Evolutionary conservation across 192 early-diverging fungal genomes (phyloP).

Genomic region (Backusella sp.): DNA sequence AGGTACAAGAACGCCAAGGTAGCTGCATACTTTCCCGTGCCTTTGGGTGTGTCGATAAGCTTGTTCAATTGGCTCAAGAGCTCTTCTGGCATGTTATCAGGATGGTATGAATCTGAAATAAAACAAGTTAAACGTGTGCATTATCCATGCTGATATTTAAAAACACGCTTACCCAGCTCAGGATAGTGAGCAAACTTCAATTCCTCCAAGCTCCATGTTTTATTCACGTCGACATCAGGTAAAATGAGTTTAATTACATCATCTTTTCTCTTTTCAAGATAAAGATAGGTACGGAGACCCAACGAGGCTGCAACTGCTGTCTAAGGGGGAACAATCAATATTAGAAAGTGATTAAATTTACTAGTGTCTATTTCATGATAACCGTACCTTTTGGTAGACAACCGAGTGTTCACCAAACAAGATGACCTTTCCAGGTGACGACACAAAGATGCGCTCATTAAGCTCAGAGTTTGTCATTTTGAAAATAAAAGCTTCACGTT

Average conservation of each 20-base stretch:
- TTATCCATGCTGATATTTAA: no score
- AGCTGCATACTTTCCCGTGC: slow-evolving; percentile 45
- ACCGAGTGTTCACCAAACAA: slow-evolving; percentile 98
- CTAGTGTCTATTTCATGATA: neutral
- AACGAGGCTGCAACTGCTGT: slow-evolving; percentile 81
- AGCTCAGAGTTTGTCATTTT: neutral
- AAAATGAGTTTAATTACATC: slow-evolving; percentile 47
- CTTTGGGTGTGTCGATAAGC: slow-evolving; percentile 33
- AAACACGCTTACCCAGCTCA: neutral
- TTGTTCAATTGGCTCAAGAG: slow-evolving; percentile 26
- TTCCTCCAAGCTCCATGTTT: slow-evolving; percentile 34
- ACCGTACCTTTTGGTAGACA: slow-evolving; percentile 80
- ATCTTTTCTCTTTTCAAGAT: slow-evolving; percentile 54
- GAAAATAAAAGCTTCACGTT: neutral
- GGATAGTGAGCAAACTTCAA: neutral
- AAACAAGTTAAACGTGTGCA: neutral
- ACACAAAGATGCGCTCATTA: slow-evolving; percentile 36
- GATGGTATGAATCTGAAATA: slow-evolving; percentile 30
- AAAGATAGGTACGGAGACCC: slow-evolving; percentile 71
- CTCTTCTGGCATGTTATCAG: slow-evolving; percentile 36
- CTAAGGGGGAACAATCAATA: slow-evolving; percentile 36
- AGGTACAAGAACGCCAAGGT: slow-evolving; percentile 70
- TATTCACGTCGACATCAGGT: slow-evolving; percentile 61
- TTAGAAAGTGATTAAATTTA: neutral
- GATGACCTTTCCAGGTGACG: slow-evolving; percentile 97